Conservation (phyloP, 2,329 filamentous ascomycete genomes). For the Celoporthe dispersa region DNA sequence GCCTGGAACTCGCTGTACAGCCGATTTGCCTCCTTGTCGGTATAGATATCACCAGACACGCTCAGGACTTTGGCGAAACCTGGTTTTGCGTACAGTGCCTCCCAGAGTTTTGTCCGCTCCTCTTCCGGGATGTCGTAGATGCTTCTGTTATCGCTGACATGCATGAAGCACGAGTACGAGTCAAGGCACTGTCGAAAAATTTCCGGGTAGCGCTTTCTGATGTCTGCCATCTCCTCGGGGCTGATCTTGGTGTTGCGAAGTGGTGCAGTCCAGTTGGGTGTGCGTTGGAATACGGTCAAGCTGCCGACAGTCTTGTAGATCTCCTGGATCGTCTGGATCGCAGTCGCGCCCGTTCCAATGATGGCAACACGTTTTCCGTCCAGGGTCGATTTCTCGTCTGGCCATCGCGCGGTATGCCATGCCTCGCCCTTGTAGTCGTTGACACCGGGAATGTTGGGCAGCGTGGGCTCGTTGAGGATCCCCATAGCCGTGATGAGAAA, state of each 20-base stretch:
- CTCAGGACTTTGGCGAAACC: slow-evolving; percentile 50
- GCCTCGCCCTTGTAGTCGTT: slow-evolving; percentile 13
- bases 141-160: slow-evolving; percentile 39
- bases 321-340: slow-evolving; percentile 14
- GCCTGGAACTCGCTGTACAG: slow-evolving; percentile 40
- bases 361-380: slow-evolving; percentile 11
- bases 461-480: slow-evolving; percentile 16
- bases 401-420: slow-evolving; percentile 19
- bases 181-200: slow-evolving; percentile 50
- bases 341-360: slow-evolving; percentile 20
- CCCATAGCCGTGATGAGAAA: slow-evolving; percentile 15
- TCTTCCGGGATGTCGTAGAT: slow-evolving; percentile 47
- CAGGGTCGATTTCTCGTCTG: neutral
- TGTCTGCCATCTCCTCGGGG: slow-evolving; percentile 48
- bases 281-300: slow-evolving; percentile 56
- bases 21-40: slow-evolving; percentile 44
- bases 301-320: slow-evolving; percentile 34
- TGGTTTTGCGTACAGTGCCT: slow-evolving; percentile 43
- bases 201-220: slow-evolving; percentile 38
- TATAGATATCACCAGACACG: slow-evolving; percentile 40
- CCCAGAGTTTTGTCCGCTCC: slow-evolving; percentile 44
- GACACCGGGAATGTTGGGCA: slow-evolving; percentile 17
- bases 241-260: slow-evolving; percentile 52
- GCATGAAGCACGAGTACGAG: slow-evolving; percentile 51
- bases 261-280: slow-evolving; percentile 57